Percentiles rank a stretch among this genome's conserved stretches.
phyloP scores from a whole-genome alignment of 441 rosid genomes.

The Populus hybrid region DNA sequence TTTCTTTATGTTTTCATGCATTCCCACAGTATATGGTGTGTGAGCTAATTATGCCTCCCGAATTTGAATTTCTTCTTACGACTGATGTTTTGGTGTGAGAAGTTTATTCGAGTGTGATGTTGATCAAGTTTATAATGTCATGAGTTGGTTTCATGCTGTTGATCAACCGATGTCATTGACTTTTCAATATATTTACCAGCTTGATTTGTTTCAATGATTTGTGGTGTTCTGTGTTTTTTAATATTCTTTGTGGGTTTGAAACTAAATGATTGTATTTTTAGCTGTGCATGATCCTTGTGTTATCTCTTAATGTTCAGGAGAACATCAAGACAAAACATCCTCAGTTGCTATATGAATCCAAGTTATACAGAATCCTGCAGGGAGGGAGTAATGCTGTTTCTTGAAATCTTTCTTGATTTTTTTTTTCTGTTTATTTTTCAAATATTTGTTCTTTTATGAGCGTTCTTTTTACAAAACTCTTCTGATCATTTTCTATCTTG shows the following conservation, averaged over 20 bases:
- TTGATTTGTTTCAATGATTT: not conserved
- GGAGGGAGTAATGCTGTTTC: slow-evolving; percentile 65
- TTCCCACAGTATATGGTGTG: not conserved
- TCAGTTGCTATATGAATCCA: slow-evolving; percentile 87
- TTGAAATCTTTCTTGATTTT: no score
- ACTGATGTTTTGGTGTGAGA: not conserved
- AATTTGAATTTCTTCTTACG: not conserved
- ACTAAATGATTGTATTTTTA: not conserved
- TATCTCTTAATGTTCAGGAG: slow-evolving; percentile 47
- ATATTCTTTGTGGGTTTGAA: not conserved
- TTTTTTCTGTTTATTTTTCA: not conserved
- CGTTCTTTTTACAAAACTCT: not conserved
- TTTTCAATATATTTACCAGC: not conserved
- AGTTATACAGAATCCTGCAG: slow-evolving; percentile 76
- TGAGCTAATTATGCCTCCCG: not conserved
- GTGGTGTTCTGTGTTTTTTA: not conserved
- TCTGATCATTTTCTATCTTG: slow-evolving; percentile 1
- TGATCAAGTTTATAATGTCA: not conserved
- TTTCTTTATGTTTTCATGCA: not conserved
- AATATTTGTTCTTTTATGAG: not conserved
- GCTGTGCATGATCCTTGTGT: not conserved
- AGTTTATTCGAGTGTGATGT: not conserved
- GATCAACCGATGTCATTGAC: not conserved
- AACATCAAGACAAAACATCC: slow-evolving; percentile 81
- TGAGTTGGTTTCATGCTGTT: not conserved